Evolutionary conservation across 2,329 filamentous ascomycete genomes (phyloP), one percentile per base, ranked within the genome.

Genomic region (Apiospora aurea): DNA sequence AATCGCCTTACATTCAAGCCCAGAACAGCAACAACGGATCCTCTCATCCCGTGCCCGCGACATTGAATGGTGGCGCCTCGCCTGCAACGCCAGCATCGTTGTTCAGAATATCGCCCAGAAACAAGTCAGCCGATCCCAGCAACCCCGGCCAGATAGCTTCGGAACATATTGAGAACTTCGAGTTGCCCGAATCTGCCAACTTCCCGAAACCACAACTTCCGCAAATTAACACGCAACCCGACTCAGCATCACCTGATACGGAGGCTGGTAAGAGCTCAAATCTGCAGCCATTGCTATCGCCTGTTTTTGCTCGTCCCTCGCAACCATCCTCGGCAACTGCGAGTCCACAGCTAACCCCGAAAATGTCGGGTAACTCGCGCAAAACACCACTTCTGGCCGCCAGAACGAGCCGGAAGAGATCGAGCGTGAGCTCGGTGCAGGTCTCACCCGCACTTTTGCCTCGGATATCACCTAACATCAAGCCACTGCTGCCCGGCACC

Each of bases 391-490:
- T 87, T 71, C 80, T 89, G 68, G 86, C 88, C 4, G 85, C 89
- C 11, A 87, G 91, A 47, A 85, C 85, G 34, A 85, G 84, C 73
- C 92, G 93, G 78, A 96, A 95, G 82, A 88, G 94, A 72, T 83
- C 87, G 26, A 95, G 93, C 76, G 85, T 91, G 41, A 89, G 88
- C 77, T 94, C 93, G 2, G 89, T 91, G 8, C 91, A 95, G n/a
- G 90, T 93, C 13, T 97, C 95, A 57, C 96, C 96, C 7, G 95
- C 96, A 21, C 83, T 98, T 47, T 87, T 94, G 41, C 96, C 96
- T 1, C 93, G 90, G 80, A 98, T 98, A 74, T 98, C 95, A 38
- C 96, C 96, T 3, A 97, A 91, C 80, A 97, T 99, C 81, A 97
- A 97, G 80, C 96, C 96, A 13, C 82, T 98, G 29, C 87, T 98